Conservation (phyloP, 2,329 filamentous ascomycete species). For the Davidsoniella eucalypti region DNA sequence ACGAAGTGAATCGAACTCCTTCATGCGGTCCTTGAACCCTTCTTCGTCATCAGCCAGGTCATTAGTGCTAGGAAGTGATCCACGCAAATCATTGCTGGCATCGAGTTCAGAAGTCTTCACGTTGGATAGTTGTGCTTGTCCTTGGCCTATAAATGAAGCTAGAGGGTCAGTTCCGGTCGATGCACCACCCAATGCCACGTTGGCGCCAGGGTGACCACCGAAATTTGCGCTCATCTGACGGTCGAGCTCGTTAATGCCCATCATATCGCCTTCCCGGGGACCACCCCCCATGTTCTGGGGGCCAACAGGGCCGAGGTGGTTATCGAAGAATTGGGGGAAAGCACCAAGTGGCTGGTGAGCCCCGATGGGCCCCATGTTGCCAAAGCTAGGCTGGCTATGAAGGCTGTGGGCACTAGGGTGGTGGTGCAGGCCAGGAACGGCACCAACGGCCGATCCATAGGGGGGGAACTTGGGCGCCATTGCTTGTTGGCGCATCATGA, state of each 20-base stretch:
- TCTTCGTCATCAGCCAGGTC: conserved; percentile 37
- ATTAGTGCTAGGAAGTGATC: conserved; percentile 29
- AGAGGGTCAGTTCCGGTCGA: conserved; percentile 17
- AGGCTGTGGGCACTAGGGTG: conserved; percentile 91
- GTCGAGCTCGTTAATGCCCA: conserved; percentile 40
- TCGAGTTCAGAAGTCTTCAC: too few relatives aligned
- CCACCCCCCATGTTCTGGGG: conserved; percentile 2
- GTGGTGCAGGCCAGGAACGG: conserved; percentile 48
- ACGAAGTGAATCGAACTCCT: conserved; percentile 67
- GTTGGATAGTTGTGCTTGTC: too few relatives aligned
- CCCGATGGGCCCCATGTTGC: conserved; percentile 77
- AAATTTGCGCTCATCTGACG: conserved; percentile 34
- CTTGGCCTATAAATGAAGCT: too few relatives aligned
- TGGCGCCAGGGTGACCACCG: not conserved
- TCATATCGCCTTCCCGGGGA: conserved; percentile 50
- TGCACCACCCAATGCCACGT: not conserved
- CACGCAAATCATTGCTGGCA: not conserved
- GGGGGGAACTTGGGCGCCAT: conserved; percentile 54
- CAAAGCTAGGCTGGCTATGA: conserved; percentile 92
- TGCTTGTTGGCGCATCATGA: conserved; percentile 59
- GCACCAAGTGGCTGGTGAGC: conserved; percentile 21
- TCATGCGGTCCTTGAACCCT: conserved; percentile 54
- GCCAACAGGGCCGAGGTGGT: not conserved
- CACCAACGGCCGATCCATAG: conserved; percentile 2
- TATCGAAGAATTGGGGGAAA: conserved; percentile 5